These are phyloP conservation scores for Beta lomatogona DNA, from an alignment of 179 eudicot species.

Conservation along the genomic window DNA sequence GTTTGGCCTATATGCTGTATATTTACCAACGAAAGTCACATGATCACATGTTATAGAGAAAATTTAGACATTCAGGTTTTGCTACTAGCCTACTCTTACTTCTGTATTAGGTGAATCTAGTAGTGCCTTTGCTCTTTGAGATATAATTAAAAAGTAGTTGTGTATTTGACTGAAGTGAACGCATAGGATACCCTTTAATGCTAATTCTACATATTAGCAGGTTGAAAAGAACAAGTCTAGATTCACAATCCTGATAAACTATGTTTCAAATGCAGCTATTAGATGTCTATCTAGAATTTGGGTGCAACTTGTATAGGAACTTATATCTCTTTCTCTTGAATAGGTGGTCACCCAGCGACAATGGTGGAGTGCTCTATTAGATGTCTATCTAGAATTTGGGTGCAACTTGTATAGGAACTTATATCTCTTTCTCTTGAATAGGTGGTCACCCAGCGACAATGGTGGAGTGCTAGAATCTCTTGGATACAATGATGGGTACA, in stretches of 20 bases:
- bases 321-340: slow-evolving; percentile 16
- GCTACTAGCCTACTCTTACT: background rate
- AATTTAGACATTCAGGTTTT: background rate
- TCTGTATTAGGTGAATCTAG: background rate
- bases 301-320: background rate
- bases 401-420: background rate
- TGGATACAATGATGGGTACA: slow-evolving; percentile 88
- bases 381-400: background rate
- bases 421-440: slow-evolving; percentile 29
- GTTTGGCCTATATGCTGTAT: background rate
- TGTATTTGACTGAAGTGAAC: background rate
- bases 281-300: background rate
- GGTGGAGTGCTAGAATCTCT: slow-evolving; percentile 74
- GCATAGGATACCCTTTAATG: background rate
- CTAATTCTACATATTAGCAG: background rate
- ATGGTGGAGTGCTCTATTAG: slow-evolving; percentile 46
- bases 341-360: slow-evolving; percentile 77
- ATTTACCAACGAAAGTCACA: background rate
- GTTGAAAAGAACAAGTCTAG: background rate
- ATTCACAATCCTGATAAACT: background rate
- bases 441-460: slow-evolving; percentile 72
- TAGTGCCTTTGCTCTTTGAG: background rate
- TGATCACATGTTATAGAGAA: background rate
- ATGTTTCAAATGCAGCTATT: background rate
- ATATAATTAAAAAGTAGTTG: background rate